Evolutionary conservation across 345 rosid genomes (phyloP).

Genomic region (Corchorus capsularis): DNA sequence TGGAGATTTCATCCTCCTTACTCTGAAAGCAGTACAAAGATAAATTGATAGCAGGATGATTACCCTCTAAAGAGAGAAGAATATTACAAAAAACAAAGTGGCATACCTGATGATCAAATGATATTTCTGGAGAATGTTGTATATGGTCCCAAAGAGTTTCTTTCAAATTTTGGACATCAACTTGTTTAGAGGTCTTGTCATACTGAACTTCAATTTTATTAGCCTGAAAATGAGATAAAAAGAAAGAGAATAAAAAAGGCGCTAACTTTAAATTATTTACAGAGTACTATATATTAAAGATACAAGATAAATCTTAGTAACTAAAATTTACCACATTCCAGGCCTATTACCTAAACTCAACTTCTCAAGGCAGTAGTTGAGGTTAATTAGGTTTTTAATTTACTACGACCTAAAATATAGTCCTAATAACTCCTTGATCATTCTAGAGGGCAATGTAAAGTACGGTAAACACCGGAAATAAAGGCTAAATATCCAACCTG

Average conservation of each 20-base stretch:
- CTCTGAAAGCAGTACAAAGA: too few relatives aligned
- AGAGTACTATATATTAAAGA: too few relatives aligned
- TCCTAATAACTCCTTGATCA: too few relatives aligned
- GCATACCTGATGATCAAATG: slow-evolving; percentile 45
- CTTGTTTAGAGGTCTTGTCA: slow-evolving; percentile 92
- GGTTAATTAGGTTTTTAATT: not conserved
- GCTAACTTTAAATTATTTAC: not conserved
- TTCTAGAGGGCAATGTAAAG: too few relatives aligned
- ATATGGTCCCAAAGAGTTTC: slow-evolving; percentile 84
- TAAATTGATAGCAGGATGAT: too few relatives aligned
- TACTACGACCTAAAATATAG: not conserved
- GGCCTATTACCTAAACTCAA: not conserved
- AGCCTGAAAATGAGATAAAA: slow-evolving; percentile 48
- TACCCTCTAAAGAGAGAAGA: not conserved
- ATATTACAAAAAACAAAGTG: not conserved
- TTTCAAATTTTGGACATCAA: slow-evolving; percentile 83
- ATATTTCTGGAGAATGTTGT: slow-evolving; percentile 47
- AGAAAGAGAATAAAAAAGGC: slow-evolving; percentile 4
- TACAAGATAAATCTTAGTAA: not conserved
- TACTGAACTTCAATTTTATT: slow-evolving; percentile 78
- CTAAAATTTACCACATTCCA: not conserved
- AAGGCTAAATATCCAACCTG: slow-evolving; percentile 50
- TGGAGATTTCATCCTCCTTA: too few relatives aligned
- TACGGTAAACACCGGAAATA: slow-evolving; percentile 9
- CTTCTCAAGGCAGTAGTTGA: slow-evolving; percentile 17